A percentile compares a stretch with the other conserved stretches of the same genome.
These are phyloP conservation scores for Blastomyces silverae DNA, from an alignment of 2,329 filamentous ascomycete species.

Conservation along the genomic window DNA sequence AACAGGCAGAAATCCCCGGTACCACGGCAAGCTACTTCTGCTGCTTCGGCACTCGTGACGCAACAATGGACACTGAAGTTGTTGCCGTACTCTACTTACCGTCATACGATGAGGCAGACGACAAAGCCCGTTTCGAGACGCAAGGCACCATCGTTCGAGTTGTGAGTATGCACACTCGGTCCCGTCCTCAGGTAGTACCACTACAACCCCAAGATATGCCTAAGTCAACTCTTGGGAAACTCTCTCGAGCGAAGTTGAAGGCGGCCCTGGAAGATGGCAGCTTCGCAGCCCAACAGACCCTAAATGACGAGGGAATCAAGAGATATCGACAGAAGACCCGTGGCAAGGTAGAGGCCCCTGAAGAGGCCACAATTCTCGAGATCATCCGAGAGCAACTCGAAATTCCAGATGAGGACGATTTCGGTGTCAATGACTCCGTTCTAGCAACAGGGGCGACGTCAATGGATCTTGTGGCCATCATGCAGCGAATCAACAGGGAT, in stretches of 20 bases:
- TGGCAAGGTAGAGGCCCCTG: not conserved
- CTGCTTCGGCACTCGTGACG: constrained; percentile 33
- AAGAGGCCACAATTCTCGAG: constrained; percentile 29
- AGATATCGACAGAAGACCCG: constrained; percentile 16
- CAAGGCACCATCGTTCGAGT: constrained; percentile 22
- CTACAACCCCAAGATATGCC: constrained; percentile 25
- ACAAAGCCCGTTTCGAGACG: constrained; percentile 24
- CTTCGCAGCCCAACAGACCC: constrained; percentile 22
- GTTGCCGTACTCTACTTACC: constrained; percentile 35
- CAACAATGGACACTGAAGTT: constrained; percentile 30
- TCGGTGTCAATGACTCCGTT: constrained; percentile 23
- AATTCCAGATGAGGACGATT: constrained; percentile 12
- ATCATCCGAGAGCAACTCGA: constrained; percentile 34
- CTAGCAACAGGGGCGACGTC: constrained; percentile 35
- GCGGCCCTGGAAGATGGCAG: constrained; percentile 26
- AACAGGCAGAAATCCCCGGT: constrained; percentile 28
- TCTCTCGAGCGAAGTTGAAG: constrained; percentile 36
- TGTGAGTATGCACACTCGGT: constrained; percentile 22
- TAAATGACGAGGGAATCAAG: constrained; percentile 18
- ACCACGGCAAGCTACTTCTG: constrained; percentile 27
- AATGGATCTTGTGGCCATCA: constrained; percentile 35
- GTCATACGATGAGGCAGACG: constrained; percentile 24
- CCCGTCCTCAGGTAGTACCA: constrained; percentile 27
- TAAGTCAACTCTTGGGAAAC: constrained; percentile 38
- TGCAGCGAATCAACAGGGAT: constrained; percentile 21